These are phyloP conservation scores for Clonostachys chloroleuca DNA, from an alignment of 2,329 filamentous ascomycete genomes.

Conservation along the genomic window DNA sequence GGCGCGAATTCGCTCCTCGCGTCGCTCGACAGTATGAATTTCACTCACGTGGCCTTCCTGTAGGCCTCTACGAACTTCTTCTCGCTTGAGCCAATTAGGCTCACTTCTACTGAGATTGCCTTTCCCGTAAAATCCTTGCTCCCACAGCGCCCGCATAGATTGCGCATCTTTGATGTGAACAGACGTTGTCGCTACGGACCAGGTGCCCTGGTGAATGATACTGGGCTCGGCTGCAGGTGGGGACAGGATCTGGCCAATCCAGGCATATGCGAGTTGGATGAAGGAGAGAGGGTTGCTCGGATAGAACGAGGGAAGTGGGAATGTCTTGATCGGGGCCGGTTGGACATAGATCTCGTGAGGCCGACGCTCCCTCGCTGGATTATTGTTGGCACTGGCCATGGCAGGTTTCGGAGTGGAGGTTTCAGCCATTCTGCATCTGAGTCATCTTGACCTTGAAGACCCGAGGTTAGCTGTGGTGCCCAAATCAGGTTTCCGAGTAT, in stretches of 20 bases:
- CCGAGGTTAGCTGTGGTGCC: not conserved
- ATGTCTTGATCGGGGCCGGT: slow-evolving; percentile 74
- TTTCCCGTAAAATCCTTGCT: slow-evolving; percentile 96
- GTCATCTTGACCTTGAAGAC: slow-evolving; percentile 40
- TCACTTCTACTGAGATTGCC: slow-evolving; percentile 91
- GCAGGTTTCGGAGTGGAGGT: slow-evolving; percentile 6
- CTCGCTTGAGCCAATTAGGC: slow-evolving; percentile 84
- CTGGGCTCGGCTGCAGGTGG: slow-evolving; percentile 61
- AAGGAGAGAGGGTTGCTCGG: slow-evolving; percentile 90
- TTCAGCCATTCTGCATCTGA: slow-evolving; percentile 35
- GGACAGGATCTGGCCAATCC: slow-evolving; percentile 69
- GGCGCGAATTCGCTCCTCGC: slow-evolving; percentile 75
- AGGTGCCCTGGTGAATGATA: slow-evolving; percentile 66
- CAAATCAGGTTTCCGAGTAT: no score
- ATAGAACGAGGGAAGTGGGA: slow-evolving; percentile 83
- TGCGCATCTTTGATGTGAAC: slow-evolving; percentile 76
- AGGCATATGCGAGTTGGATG: slow-evolving; percentile 73
- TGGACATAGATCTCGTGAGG: slow-evolving; percentile 75
- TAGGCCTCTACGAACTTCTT: slow-evolving; percentile 67
- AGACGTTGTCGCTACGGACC: slow-evolving; percentile 77
- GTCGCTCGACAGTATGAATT: slow-evolving; percentile 69
- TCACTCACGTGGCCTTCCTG: slow-evolving; percentile 70
- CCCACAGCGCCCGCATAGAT: slow-evolving; percentile 81
- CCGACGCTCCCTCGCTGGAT: slow-evolving; percentile 29
- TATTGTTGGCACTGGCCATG: slow-evolving; percentile 7